Base-by-base conservation (phyloP, 1,284 basidiomycete genomes). In the Ustilago xerochloae region DNA sequence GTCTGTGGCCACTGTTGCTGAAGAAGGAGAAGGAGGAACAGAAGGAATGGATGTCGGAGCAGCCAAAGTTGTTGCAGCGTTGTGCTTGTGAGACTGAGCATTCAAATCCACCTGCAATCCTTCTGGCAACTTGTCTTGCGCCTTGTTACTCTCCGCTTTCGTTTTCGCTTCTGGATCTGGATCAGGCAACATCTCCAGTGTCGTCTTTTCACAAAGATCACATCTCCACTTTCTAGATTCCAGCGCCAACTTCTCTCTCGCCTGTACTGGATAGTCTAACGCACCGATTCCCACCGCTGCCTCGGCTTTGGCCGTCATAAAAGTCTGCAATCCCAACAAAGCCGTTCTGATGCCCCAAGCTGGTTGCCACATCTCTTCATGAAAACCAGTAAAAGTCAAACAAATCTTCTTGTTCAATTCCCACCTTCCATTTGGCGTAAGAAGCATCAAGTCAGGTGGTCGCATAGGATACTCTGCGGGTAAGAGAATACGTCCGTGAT, bases 291-390 rank as follows among this genome's bases (percentile, higher is more conserved):
- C 95, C 56, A 94, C 89, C 72, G 97, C 94, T 22, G 93, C 94
- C 91, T 80, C 57, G 3, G 56, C 75, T 24, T 67, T 70, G 3
- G 80, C 81, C 20, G 70, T 50, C 81, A 84, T 83, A 58, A 85
- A 84, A 3, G 83, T 77, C 59, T 81, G 84, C 36, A 85, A 48
- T 2, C 84, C 85, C 22, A 85, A 57, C 22, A 86, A 68, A 90
- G 93, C 93, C 63, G 95, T 97, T 63, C 95, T 89, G 26, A 98
- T 92, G 59, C 95, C 95, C 95, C 95, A 98, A 13, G 95, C 94
- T 30, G 95, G 95, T 85, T 97, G 94, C 95, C 95, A 98, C 43
- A 92, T 87, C 78, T 94, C 94, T 93, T 79, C 64, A 32, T 70
- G 69, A 32, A 60, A 76, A 2, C 74, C 76, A n/a, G 77, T 80